Evolutionary conservation across 1,284 basidiomycete species (phyloP), one percentile per base, ranked within the genome.

Genomic region (Pseudozyma flocculosa): DNA sequence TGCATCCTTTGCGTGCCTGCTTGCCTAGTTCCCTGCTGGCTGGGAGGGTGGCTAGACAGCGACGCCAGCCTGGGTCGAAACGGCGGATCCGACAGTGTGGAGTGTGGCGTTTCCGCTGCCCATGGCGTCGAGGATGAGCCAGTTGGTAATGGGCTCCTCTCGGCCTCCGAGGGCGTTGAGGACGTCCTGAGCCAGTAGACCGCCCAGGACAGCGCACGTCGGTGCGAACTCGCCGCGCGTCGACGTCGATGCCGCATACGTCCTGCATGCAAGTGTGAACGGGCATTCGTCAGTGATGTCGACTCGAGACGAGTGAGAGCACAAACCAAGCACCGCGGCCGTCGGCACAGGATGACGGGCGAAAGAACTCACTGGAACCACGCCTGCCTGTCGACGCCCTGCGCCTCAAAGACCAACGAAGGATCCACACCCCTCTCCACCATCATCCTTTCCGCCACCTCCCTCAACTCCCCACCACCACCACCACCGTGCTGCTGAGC

Each of bases 151-250:
- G 1, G 94, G 94, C 41, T 87, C 85, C 72, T 97, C 93, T 49
- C 91, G 87, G 48, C 87, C 89, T 39, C 88, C 89, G 34, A 98
- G 82, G 0, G 89, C 86, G 78, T 96, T 94, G 40, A 99, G 82
- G 46, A 97, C 87, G 77, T 97, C 94, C 79, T 98, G 95, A 2
- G 88, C 92, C 15, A 97, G 80, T 78, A 97, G 84, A 15, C 95
- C 95, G 26, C 95, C 94, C 40, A 98, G 82, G 26, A 98, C 88
- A 0, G 54, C 54, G 40, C 48, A 47, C 21, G 55, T 58, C 3
- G 60, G 55, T 21, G 48, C 30, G 29, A 56, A 56, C 30, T 56
- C 53, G 8, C 48, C 58, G 3, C 41, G 53, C 15, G 17, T 43
- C 4, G 50, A 38, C 14, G 49, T 34, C 21, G 34, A 32, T 39